Evolutionary conservation across 129 eudicot species (phyloP).

Genomic region (Smallanthus sonchifolius): DNA sequence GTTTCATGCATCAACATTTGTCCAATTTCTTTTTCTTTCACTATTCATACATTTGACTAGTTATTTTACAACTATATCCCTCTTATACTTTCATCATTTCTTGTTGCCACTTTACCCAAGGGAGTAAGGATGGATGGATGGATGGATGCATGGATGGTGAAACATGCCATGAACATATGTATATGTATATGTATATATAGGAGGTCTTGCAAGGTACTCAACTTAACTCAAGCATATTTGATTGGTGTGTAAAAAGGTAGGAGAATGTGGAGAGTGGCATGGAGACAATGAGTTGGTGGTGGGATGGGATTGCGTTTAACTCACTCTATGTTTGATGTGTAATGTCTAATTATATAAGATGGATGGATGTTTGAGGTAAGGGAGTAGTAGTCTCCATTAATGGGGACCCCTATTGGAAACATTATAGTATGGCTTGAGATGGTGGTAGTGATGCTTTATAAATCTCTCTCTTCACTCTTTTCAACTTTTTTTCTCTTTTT

Average conservation of each 20-base stretch:
- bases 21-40: constrained; percentile 30
- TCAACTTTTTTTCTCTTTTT: neutral
- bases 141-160: constrained; percentile 28
- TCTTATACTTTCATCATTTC: constrained; percentile 6
- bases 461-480: constrained; percentile 8
- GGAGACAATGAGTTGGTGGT: constrained; percentile 17
- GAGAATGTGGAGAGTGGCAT: constrained; percentile 27
- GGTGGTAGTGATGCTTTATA: constrained; percentile 10
- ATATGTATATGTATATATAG: neutral
- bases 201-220: constrained; percentile 27
- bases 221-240: constrained; percentile 15
- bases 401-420: constrained; percentile 2
- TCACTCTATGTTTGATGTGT: constrained; percentile 6
- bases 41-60: constrained; percentile 19
- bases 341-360: constrained; percentile 11
- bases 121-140: constrained; percentile 27
- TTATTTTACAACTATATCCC: neutral
- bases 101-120: constrained; percentile 12
- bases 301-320: constrained; percentile 27
- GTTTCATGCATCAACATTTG: constrained; percentile 24
- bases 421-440: constrained; percentile 1
- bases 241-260: neutral
- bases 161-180: constrained; percentile 4
- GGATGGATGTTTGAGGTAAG: constrained; percentile 19
- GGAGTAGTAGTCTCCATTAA: constrained; percentile 16